These are phyloP conservation scores for Lignosus rhinocerotis DNA, from an alignment of 1,284 basidiomycete genomes.

Conservation along the genomic window DNA sequence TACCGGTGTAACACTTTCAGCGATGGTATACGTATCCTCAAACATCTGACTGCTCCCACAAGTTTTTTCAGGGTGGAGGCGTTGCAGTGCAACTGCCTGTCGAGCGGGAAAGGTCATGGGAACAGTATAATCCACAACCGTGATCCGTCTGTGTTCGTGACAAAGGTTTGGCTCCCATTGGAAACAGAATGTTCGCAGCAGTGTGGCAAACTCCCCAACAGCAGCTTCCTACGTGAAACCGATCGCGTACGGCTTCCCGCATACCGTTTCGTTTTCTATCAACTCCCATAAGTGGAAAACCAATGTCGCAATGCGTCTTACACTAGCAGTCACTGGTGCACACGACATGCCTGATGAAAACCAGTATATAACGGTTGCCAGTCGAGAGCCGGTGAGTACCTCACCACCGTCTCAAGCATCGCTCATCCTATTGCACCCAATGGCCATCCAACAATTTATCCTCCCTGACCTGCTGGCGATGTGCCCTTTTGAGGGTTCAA, in stretches of 20 bases:
- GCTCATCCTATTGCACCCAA: not conserved
- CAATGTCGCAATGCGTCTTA: not conserved
- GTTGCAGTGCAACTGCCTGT: not conserved
- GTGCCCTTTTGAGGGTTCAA: conserved; percentile 46
- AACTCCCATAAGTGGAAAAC: not conserved
- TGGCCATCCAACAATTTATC: conserved; percentile 36
- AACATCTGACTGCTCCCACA: not conserved
- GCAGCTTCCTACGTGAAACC: conserved; percentile 2
- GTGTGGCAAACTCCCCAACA: not conserved
- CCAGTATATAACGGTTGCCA: conserved; percentile 9
- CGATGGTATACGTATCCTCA: not conserved
- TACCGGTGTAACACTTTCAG: not conserved
- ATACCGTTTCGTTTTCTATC: not conserved
- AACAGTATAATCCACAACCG: not conserved
- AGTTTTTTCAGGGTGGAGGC: not conserved
- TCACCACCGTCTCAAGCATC: not conserved
- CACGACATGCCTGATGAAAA: not conserved
- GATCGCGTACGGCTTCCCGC: not conserved
- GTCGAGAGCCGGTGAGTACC: not conserved
- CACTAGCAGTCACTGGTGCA: not conserved
- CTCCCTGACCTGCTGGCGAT: conserved; percentile 58
- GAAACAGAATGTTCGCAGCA: conserved; percentile 1
- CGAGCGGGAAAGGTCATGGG: not conserved
- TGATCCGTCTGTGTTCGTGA: not conserved
- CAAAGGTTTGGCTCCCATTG: not conserved